Conservation (phyloP, 148 eudicot genomes). For the Tetragonia tetragonoides region DNA sequence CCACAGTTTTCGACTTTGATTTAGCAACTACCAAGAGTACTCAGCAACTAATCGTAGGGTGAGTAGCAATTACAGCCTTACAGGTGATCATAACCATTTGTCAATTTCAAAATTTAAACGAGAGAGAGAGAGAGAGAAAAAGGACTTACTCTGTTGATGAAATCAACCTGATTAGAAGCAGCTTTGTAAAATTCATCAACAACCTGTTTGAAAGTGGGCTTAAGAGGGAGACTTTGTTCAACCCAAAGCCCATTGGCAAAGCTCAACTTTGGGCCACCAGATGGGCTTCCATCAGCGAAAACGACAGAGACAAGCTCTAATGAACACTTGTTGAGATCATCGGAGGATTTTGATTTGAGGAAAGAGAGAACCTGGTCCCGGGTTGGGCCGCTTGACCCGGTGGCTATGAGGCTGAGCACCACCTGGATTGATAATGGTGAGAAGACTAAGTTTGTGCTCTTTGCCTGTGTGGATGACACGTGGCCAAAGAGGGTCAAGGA, state of each 20-base stretch:
- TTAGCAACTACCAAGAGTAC: too few species aligned
- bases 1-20: too few species aligned
- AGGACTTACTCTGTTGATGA: conserved; percentile 53
- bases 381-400: conserved; percentile 68
- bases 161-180: conserved; percentile 59
- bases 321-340: conserved; percentile 56
- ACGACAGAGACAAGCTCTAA: conserved; percentile 60
- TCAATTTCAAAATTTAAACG: too few species aligned
- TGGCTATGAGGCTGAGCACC: conserved; percentile 57
- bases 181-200: conserved; percentile 58
- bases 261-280: conserved; percentile 67
- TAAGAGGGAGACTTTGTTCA: conserved; percentile 46
- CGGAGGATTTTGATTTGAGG: conserved; percentile 52
- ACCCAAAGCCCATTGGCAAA: conserved; percentile 81
- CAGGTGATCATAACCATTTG: too few species aligned
- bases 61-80: too few species aligned
- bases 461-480: conserved; percentile 27
- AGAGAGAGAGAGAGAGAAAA: not conserved
- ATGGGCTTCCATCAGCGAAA: conserved; percentile 50
- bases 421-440: conserved; percentile 78
- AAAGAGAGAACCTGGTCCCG: conserved; percentile 59
- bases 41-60: too few species aligned
- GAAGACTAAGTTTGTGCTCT: conserved; percentile 51
- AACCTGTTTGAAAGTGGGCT: conserved; percentile 48
- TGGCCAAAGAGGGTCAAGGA: conserved; percentile 42